A percentile compares a stretch with the other conserved stretches of the same genome.
Evolutionary conservation across 2,329 filamentous ascomycete species (phyloP).

Genomic region (Seiridium unicorne): DNA sequence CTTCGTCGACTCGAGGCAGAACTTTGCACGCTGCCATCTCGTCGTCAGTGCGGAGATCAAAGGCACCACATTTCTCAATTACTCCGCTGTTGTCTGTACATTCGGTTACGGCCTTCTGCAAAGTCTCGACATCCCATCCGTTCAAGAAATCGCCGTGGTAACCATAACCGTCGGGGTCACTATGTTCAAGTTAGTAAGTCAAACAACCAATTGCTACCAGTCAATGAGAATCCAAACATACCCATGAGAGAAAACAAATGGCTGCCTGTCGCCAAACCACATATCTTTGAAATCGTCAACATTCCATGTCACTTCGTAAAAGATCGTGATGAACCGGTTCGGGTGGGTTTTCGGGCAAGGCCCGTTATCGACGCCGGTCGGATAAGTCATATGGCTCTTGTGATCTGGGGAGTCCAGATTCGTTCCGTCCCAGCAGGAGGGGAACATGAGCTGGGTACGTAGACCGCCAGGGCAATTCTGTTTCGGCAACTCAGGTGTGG

Average conservation of each 20-base stretch:
- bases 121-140: conserved; percentile 52
- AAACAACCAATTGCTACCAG: no score
- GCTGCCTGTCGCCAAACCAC: conserved; percentile 41
- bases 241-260: conserved; percentile 48
- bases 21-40: conserved; percentile 44
- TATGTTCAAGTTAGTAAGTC: conserved; percentile 5
- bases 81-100: conserved; percentile 44
- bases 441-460: conserved; percentile 56
- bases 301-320: conserved; percentile 58
- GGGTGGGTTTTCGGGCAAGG: conserved; percentile 49
- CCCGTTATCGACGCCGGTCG: conserved; percentile 42
- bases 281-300: conserved; percentile 47
- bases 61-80: conserved; percentile 39
- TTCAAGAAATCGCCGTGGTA: conserved; percentile 60
- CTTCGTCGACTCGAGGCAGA: conserved; percentile 39
- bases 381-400: conserved; percentile 56
- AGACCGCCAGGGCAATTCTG: conserved; percentile 51
- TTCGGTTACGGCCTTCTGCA: conserved; percentile 48
- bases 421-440: conserved; percentile 61
- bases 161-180: conserved; percentile 46
- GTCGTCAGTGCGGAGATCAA: conserved; percentile 37
- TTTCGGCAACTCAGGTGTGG: conserved; percentile 52
- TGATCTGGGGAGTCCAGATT: conserved; percentile 55
- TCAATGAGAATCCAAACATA: conserved; percentile 5
- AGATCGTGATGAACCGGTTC: conserved; percentile 55